phyloP scores from a whole-genome alignment of 192 early-diverging fungal genomes.

The Pilobolus umbonatus region DNA sequence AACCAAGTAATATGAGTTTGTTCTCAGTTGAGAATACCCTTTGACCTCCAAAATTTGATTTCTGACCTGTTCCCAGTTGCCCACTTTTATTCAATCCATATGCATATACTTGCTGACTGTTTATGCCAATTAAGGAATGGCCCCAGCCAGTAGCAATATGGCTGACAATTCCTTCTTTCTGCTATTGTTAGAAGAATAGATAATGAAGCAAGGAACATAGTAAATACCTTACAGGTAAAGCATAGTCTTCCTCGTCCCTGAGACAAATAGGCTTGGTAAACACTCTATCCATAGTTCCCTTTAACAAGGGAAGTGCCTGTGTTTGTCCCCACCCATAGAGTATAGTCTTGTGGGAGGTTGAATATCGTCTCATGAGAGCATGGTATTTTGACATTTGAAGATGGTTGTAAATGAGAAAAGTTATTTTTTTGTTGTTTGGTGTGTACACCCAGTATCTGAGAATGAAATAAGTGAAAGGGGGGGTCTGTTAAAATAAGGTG shows the following conservation, averaged over 20 bases:
- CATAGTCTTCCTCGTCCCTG: conserved; percentile 13
- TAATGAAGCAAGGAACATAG: background rate
- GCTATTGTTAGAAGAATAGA: background rate
- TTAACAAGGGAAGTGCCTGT: conserved; percentile 14
- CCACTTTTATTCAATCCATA: conserved; percentile 32
- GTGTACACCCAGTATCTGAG: too few species aligned
- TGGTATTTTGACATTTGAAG: too few species aligned
- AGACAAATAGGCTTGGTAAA: conserved; percentile 8
- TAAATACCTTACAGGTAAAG: conserved; percentile 14
- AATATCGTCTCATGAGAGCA: too few species aligned
- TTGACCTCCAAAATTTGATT: background rate
- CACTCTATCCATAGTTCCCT: background rate
- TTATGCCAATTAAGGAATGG: conserved; percentile 24
- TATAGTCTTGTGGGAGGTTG: background rate
- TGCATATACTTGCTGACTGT: conserved; percentile 11
- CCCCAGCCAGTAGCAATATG: conserved; percentile 33
- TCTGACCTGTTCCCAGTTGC: conserved; percentile 21
- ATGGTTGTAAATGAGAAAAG: too few species aligned
- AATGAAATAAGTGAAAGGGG: too few species aligned
- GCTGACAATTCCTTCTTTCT: conserved; percentile 8
- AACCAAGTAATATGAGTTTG: conserved; percentile 35
- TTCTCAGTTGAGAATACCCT: background rate
- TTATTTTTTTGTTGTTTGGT: too few species aligned
- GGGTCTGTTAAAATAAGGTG: too few species aligned
- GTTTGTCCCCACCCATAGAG: conserved; percentile 29